Base-by-base conservation (phyloP, 2,329 filamentous ascomycete species). In the Lizonia empirigonia region DNA sequence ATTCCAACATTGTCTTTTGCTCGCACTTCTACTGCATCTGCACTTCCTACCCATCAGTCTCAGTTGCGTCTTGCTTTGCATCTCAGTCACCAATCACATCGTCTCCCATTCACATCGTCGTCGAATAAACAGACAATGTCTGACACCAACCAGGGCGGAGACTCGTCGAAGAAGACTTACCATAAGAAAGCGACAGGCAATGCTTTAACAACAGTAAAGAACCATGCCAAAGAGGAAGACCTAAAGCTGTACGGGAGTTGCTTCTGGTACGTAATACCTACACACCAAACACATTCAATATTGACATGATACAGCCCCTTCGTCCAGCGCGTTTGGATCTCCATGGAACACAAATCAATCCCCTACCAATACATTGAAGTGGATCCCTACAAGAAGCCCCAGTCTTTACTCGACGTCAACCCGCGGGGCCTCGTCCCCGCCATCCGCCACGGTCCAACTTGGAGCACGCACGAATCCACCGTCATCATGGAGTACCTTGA, bases 401-500 rank as follows among this genome's bases (percentile, higher is more conserved):
- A 86, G 53, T 79, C 84, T 7, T 76, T 93, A 23, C 79, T 91
- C 19, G 88, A 91, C 58, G 84, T 91, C 41, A 93, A 91, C 60
- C 88, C 89, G 2, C 79, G 86, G 44, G 89, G 89, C 1, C 77
- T 89, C 7, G 88, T 95, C 2, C 91, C 91, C 7, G 88, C 86
- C 7, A 80, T 96, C 50, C 80, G 85, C 30, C 87, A 94, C 70
- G 88, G 87, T 9, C 71, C 69, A 47, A 84, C 90, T 55, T 96
- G 90, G 89, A 85, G 86, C 0, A 91, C 87, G 63, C 87, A 91
- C 65, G 91, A 95, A 68, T 93, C 88, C 63, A 84, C 84, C 1
- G 87, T 95, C 3, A 82, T 96, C 62, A 81, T 96, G 70, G 91
- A 96, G 86, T 95, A 95, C 84, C 81, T 94, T 27, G 91, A 95